Base-by-base conservation (phyloP, 1,284 basidiomycete species). In the Fomitopsis betulina region DNA sequence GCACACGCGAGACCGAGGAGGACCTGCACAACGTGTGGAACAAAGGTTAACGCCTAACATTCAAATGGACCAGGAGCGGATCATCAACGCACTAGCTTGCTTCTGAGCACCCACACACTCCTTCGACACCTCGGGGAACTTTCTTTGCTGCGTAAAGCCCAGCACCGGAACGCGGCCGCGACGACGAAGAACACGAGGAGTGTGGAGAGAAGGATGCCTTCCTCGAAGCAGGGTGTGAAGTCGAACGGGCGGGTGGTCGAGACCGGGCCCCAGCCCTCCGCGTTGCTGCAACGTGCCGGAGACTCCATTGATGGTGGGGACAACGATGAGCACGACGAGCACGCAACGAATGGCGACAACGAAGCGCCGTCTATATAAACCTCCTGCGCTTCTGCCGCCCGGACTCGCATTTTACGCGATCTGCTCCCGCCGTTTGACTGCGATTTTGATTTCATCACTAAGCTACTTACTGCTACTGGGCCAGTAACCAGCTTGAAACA, bases 171-270 rank as follows among this genome's bases (percentile, higher is more conserved):
- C 23, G 77, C 60, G 6, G 76, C 76, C 9, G 75, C 64, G 54
- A 85, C 25, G 51, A 85, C 60, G 58, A 91, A 71, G 19, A 79
- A 38, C 2, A 77, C 70, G 35, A 88, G 73, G 1, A 88, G 69
- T 0, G 77, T 66, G 0, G 87, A 76, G 2, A 89, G 69, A 0
- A 93, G 49, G n/a, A 87, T 68, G 33, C 83, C 85, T 62, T 91
- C 86, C 68, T 96, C 90, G 65, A 92, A 93, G 72, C 95, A 98
- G 7, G 85, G 82, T 0, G 93, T 91, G 13, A 91, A 69, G 73
- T 97, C 94, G 67, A 94, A 91, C 27, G 83, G 76, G 57, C 91
- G 82, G 0, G 74, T 62, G 7, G 65, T 70, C 8, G 91, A 94
- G 43, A 85, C 73, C 15, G 81, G 76, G 1, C 73, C 75, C 84